Evolutionary conservation across 2,329 filamentous ascomycete species (phyloP), one percentile per base, ranked within the genome.

Genomic region (Pestalotiopsis sp.): DNA sequence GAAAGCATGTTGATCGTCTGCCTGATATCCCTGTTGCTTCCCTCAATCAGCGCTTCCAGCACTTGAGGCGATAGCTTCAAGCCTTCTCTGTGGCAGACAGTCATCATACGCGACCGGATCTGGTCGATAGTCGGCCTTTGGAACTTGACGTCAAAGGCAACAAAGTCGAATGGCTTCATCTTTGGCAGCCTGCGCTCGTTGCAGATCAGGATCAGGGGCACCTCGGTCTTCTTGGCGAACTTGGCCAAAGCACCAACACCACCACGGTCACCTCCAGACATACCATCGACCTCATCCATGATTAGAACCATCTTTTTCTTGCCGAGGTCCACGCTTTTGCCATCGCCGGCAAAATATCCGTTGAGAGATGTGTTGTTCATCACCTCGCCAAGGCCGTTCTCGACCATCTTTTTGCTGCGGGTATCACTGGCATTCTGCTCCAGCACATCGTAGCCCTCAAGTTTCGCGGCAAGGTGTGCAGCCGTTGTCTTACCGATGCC

Each of bases 1-100:
- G 94, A 93, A 67, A 99, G 87, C 96, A 99, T 99, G 82, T 99
- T 99, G 81, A 99, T 96, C 70, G 98, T 95, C 80, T 98, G 96
- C 52, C 96, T 91, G 71, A 99, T 99, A 78, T 99, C 96, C 67
- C 96, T 94, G 80, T 95, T 93, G 71, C 93, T 97, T 23, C 96
- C 96, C 81, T 98, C 95, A 69, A 99, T 98, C 60, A 99, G 86
- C 20, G 95, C 94, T 78, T 98, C 95, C 67, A 99, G 88, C 20
- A 97, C 95, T 66, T 90, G 88, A 3, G 90, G 83, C 0, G 95
- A 92, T 69, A 99, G 88, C 79, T 95, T 97, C 71, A 99, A 81
- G 13, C 93, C 92, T 83, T 99, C 96, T 72, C 95, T 89, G 80
- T 92, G 97, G 75, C 94, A 97, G 72, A 99, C 97, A 0, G 96